These are phyloP conservation scores for Leccinum olivaceopallidum DNA, from an alignment of 768 basidiomycete species.

Conservation along the genomic window DNA sequence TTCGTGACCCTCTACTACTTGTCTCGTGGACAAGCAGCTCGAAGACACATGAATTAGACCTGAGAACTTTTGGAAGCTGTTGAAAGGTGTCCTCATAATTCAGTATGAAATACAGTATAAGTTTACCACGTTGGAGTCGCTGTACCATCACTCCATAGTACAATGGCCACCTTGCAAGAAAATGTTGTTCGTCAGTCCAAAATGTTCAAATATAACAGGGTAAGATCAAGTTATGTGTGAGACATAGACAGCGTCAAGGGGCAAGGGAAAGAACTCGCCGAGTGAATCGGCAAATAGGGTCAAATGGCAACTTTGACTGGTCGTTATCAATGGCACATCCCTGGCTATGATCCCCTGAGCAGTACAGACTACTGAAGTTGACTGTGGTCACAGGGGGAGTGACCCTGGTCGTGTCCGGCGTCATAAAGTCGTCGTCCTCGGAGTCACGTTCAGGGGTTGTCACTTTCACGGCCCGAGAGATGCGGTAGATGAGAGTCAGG, in stretches of 20 bases:
- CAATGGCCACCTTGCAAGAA: neutral
- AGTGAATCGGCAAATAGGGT: neutral
- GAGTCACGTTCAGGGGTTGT: conserved; percentile 1
- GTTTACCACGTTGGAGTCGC: neutral
- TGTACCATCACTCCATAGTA: neutral
- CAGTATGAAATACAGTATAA: neutral
- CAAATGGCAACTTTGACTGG: neutral
- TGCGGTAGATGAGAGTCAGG: conserved; percentile 16
- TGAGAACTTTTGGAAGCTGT: conserved; percentile 91
- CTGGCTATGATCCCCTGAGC: neutral
- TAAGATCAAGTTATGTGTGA: neutral
- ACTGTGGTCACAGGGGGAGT: conserved; percentile 16
- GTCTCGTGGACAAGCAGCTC: conserved; percentile 91
- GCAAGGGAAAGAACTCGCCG: neutral
- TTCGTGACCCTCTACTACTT: neutral
- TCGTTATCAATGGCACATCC: neutral
- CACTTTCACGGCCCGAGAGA: conserved; percentile 1
- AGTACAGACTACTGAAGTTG: neutral
- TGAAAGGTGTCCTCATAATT: conserved; percentile 62
- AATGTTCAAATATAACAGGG: neutral
- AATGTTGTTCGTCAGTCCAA: neutral
- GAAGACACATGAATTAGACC: conserved; percentile 98
- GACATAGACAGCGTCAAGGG: neutral
- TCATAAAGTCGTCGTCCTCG: neutral
- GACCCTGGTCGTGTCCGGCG: neutral